A percentile compares a stretch with the other conserved stretches of the same genome.
Conservation (phyloP, 2,329 filamentous ascomycete species). For the Fusarium papillatum region DNA sequence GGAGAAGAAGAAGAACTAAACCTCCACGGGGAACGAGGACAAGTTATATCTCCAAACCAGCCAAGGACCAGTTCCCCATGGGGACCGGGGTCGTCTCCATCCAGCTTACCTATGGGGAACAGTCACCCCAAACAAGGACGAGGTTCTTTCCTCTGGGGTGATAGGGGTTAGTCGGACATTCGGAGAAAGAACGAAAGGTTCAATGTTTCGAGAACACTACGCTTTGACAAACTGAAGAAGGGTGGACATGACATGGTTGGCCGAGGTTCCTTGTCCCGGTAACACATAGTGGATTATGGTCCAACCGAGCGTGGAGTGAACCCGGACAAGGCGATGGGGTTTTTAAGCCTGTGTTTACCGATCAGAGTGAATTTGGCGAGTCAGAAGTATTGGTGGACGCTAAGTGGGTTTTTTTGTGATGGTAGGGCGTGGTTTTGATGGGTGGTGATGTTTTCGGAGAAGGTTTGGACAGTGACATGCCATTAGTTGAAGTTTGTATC, state of each 20-base stretch:
- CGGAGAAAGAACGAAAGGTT: not conserved
- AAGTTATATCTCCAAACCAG: not conserved
- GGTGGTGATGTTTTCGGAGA: not conserved
- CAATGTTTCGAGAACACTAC: not conserved
- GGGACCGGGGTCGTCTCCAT: not conserved
- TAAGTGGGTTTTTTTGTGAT: not conserved
- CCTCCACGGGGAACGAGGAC: not conserved
- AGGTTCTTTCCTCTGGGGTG: not conserved
- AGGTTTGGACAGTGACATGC: not conserved
- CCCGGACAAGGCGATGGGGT: not conserved
- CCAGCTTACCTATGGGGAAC: not conserved
- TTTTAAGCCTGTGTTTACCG: conserved; percentile 1
- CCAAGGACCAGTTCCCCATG: not conserved
- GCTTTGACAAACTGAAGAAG: not conserved
- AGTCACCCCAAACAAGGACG: not conserved
- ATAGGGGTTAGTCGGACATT: not conserved
- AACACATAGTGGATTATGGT: not conserved
- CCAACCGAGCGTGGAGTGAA: not conserved
- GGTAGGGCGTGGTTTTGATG: not conserved
- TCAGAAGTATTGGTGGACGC: not conserved
- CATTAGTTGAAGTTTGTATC: not conserved
- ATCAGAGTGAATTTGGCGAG: not conserved
- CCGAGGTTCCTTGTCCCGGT: not conserved
- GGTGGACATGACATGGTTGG: not conserved
- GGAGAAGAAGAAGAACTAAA: not conserved